phyloP scores from a whole-genome alignment of 2,329 filamentous ascomycete species.

The Ophiostoma montium region DNA sequence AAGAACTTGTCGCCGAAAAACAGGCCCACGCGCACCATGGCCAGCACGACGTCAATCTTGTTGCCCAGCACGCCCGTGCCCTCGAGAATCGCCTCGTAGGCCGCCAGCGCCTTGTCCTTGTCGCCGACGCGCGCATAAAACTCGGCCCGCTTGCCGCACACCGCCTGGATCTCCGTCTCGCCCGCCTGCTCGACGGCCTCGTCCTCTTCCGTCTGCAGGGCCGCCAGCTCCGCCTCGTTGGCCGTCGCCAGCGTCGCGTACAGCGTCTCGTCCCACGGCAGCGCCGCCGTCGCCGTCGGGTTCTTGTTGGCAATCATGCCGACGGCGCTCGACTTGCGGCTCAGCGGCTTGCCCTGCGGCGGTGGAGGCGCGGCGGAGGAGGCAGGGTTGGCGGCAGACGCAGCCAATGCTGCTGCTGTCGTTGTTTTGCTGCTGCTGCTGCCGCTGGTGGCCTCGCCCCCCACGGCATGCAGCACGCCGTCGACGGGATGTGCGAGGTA shows the following conservation, averaged over 20 bases:
- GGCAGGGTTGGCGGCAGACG: background rate
- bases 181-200: slow-evolving; percentile 93
- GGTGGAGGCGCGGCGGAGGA: slow-evolving; percentile 9
- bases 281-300: slow-evolving; percentile 46
- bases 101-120: slow-evolving; percentile 91
- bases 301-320: slow-evolving; percentile 64
- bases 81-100: slow-evolving; percentile 86
- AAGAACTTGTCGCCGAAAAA: slow-evolving; percentile 91
- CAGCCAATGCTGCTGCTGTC: slow-evolving; percentile 10
- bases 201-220: slow-evolving; percentile 73
- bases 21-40: slow-evolving; percentile 86
- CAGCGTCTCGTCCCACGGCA: slow-evolving; percentile 83
- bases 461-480: slow-evolving; percentile 59
- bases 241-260: slow-evolving; percentile 66
- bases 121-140: slow-evolving; percentile 93
- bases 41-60: slow-evolving; percentile 93
- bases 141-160: slow-evolving; percentile 86
- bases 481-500: slow-evolving; percentile 71
- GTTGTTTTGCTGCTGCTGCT: no score
- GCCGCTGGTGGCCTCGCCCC: background rate
- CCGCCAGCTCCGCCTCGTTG: slow-evolving; percentile 65
- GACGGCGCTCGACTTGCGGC: slow-evolving; percentile 55
- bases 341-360: slow-evolving; percentile 37
- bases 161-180: slow-evolving; percentile 87
- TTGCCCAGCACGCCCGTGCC: slow-evolving; percentile 95